Base-by-base conservation (phyloP, 129 eudicot genomes). In the Helianthus tuberosus region DNA sequence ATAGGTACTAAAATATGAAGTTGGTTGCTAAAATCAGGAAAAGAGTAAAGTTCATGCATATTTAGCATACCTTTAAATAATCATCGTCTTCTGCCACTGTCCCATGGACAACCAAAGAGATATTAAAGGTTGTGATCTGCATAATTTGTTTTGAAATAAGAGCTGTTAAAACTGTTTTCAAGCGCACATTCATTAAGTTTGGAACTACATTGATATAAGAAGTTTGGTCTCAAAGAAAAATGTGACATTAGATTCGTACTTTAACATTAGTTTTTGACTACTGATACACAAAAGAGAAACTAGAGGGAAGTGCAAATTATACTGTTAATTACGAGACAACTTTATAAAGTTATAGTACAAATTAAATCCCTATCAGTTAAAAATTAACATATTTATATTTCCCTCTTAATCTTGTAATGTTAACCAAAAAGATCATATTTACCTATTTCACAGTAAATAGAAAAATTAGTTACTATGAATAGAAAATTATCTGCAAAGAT, bases 121-220 rank as follows among this genome's bases (percentile, higher is more conserved):
- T 95, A 68, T 95, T 89, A 69, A 95, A 95, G 74, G 99, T 95
- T 68, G 97, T 87, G 71, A 95, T 84, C 99, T 95, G 95, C 90
- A 74, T 62, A 12, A 39, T 57, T 62, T 73, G 36, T 39, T 61
- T 32, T 13, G 12, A 13, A n/a, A n/a, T n/a, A 29, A 61, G 5
- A 61, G 32, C 20, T 61, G 66, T 61, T 46, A 73, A 35, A 16
- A 27, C 55, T 38, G 12, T 36, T 27, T 27, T 20, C n/a, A 13
- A 32, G 32, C 5, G 2, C 68, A 64, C 13, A 64, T 64, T 36
- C 14, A 64, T 64, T 38, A 64, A n/a, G n/a, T n/a, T n/a, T n/a
- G n/a, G n/a, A n/a, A n/a, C n/a, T n/a, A n/a, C n/a, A n/a, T n/a
- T n/a, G n/a, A n/a, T n/a, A n/a, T n/a, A n/a, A n/a, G n/a, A n/a